phyloP scores from a whole-genome alignment of 768 basidiomycete genomes.

The Boletus reticuloceps region DNA sequence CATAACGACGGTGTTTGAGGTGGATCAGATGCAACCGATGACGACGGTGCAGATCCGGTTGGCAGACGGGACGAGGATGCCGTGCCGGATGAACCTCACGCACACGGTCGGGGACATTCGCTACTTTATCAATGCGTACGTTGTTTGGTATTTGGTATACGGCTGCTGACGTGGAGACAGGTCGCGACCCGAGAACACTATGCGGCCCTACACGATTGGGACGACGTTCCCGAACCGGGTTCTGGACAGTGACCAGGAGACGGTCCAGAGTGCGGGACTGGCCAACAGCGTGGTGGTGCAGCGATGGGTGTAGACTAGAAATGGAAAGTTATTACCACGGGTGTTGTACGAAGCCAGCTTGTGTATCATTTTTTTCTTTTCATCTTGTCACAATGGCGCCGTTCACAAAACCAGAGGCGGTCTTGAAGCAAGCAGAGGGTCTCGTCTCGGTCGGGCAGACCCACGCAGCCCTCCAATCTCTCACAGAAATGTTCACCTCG shows the following conservation, averaged over 20 bases:
- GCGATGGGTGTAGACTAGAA: slow-evolving; percentile 54
- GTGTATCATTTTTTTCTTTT: background rate
- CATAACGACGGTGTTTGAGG: slow-evolving; percentile 63
- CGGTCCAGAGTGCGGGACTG: slow-evolving; percentile 71
- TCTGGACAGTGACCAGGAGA: slow-evolving; percentile 60
- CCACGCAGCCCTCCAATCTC: slow-evolving; percentile 84
- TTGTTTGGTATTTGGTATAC: slow-evolving; percentile 11
- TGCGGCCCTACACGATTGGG: slow-evolving; percentile 69
- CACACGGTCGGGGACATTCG: slow-evolving; percentile 87
- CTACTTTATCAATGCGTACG: slow-evolving; percentile 87
- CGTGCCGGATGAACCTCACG: slow-evolving; percentile 84
- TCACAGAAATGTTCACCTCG: slow-evolving; percentile 89
- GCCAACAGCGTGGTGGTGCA: slow-evolving; percentile 85
- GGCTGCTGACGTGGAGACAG: slow-evolving; percentile 35
- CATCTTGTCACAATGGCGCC: slow-evolving; percentile 63
- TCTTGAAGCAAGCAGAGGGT: slow-evolving; percentile 91
- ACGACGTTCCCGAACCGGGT: slow-evolving; percentile 86
- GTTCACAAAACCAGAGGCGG: slow-evolving; percentile 87
- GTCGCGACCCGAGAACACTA: slow-evolving; percentile 63
- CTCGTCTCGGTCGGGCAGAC: slow-evolving; percentile 90
- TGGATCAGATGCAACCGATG: slow-evolving; percentile 77
- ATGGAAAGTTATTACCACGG: slow-evolving; percentile 17
- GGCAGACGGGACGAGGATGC: slow-evolving; percentile 84
- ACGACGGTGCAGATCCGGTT: slow-evolving; percentile 90
- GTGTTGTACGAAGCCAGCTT: background rate